Conservation (phyloP, 805 yeast species). For the Torulaspora indica region DNA sequence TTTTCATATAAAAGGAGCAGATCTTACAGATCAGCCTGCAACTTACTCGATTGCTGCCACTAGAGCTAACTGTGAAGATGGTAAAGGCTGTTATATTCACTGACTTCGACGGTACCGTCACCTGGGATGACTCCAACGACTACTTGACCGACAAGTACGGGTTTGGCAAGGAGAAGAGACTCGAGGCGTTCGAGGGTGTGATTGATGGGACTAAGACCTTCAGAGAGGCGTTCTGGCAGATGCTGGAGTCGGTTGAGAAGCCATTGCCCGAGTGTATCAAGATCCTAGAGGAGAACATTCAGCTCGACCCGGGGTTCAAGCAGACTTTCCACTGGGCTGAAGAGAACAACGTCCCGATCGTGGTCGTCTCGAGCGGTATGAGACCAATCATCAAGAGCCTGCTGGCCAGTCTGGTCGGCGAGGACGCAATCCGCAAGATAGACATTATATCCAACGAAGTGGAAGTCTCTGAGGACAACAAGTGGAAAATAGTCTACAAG, state of each 20-base stretch:
- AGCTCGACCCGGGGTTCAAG: constrained; percentile 87
- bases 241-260: constrained; percentile 73
- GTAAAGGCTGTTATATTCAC: constrained; percentile 80
- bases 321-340: constrained; percentile 76
- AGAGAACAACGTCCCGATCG: constrained; percentile 66
- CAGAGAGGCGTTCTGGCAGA: constrained; percentile 76
- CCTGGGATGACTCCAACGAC: constrained; percentile 92
- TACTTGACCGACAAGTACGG: constrained; percentile 85
- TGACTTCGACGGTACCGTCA: constrained; percentile 98
- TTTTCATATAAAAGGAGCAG: constrained; percentile 8
- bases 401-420: constrained; percentile 69
- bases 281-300: constrained; percentile 55
- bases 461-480: constrained; percentile 46
- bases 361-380: constrained; percentile 93
- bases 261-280: constrained; percentile 84
- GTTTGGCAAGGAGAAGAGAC: constrained; percentile 67
- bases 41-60: background rate
- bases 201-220: constrained; percentile 63
- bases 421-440: constrained; percentile 62
- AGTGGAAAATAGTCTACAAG: constrained; percentile 81
- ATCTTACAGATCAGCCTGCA: background rate
- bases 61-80: constrained; percentile 16
- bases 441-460: constrained; percentile 82
- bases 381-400: constrained; percentile 80
- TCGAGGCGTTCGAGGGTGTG: constrained; percentile 64